Percentiles rank a stretch among this genome's conserved stretches.
Evolutionary conservation across 192 early-diverging fungal species (phyloP).

Genomic region (Coemansia sp.): DNA sequence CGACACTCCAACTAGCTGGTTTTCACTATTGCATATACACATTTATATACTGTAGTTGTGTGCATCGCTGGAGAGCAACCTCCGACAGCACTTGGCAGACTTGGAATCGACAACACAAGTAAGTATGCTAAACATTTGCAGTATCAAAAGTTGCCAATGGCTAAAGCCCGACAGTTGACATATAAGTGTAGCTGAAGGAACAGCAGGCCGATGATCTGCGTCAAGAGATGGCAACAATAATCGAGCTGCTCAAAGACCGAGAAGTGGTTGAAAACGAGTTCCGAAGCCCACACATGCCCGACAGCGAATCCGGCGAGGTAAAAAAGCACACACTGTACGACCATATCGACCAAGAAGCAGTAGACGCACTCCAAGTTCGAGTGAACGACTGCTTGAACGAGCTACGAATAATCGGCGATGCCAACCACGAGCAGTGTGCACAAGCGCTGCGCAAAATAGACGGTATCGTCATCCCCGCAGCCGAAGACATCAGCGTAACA

Average conservation of each 20-base stretch:
- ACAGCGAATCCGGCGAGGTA: background rate
- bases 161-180: too few relatives aligned
- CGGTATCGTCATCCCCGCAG: constrained; percentile 15
- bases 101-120: constrained; percentile 17
- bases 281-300: constrained; percentile 22
- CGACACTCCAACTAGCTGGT: background rate
- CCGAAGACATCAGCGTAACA: constrained; percentile 51
- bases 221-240: constrained; percentile 44
- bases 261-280: constrained; percentile 49
- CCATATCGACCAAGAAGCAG: constrained; percentile 54
- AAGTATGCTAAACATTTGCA: background rate
- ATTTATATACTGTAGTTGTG: constrained; percentile 17
- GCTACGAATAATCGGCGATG: constrained; percentile 17
- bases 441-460: constrained; percentile 17
- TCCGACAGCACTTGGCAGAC: constrained; percentile 28
- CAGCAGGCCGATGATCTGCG: constrained; percentile 35
- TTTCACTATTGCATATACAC: background rate
- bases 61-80: constrained; percentile 12
- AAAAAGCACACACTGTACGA: constrained; percentile 48
- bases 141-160: background rate
- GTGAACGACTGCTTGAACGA: constrained; percentile 21
- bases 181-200: constrained; percentile 11
- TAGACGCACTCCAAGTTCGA: constrained; percentile 22
- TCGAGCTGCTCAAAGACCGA: constrained; percentile 44
- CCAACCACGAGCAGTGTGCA: constrained; percentile 14